Evolutionary conservation across 805 yeast genomes (phyloP).

Genomic region (Dipodascopsis uninucleata): DNA sequence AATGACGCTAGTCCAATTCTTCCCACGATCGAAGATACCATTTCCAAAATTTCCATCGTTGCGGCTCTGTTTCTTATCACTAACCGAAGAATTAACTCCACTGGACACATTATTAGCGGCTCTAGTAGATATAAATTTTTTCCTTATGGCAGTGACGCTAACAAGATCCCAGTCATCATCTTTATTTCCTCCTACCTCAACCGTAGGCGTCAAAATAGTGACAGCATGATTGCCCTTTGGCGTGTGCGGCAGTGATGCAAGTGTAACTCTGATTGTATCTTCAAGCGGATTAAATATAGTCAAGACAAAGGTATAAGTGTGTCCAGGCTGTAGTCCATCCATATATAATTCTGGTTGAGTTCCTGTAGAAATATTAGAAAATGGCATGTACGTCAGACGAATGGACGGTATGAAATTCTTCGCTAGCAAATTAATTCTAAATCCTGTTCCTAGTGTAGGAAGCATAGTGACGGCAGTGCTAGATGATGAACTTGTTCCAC

Average conservation of each 20-base stretch:
- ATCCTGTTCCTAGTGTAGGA: constrained; percentile 14
- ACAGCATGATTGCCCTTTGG: constrained; percentile 14
- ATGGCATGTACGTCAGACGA: constrained; percentile 17
- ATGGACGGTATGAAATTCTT: constrained; percentile 18
- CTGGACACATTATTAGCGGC: not conserved
- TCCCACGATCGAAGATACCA: constrained; percentile 19
- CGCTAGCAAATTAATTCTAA: constrained; percentile 16
- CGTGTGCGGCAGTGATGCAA: constrained; percentile 21
- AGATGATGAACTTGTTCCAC: not conserved
- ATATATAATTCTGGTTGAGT: not conserved
- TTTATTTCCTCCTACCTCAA: constrained; percentile 19
- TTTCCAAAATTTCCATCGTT: too few species aligned
- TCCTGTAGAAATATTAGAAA: not conserved
- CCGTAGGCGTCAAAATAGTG: constrained; percentile 18
- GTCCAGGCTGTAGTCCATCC: constrained; percentile 9
- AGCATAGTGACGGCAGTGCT: not conserved
- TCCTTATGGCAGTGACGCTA: constrained; percentile 6
- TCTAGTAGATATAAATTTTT: constrained; percentile 1
- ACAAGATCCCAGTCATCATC: constrained; percentile 27
- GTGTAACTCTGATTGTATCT: constrained; percentile 12
- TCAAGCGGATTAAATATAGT: constrained; percentile 22
- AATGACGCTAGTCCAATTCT: constrained; percentile 23
- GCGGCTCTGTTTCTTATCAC: too few species aligned
- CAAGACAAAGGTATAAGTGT: constrained; percentile 20
- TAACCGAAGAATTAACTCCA: too few species aligned